Conservation (phyloP, 345 rosid genomes). For the Geranium rotundifolium region DNA sequence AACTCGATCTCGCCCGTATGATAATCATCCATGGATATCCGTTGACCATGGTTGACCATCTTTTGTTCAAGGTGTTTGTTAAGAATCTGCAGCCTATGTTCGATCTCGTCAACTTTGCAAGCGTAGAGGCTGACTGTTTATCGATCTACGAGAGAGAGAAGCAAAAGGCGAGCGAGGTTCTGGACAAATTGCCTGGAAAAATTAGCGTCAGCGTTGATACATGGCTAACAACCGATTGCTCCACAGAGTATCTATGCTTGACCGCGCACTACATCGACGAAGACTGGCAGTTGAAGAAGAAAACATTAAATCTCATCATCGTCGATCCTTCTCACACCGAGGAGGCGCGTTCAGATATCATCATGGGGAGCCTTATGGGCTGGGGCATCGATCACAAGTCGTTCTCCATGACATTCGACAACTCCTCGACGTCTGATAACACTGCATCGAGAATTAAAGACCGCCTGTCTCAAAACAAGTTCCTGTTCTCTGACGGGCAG, state of each 20-base stretch:
- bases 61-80: conserved; percentile 55
- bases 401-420: conserved; percentile 52
- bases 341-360: conserved; percentile 50
- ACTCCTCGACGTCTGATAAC: conserved; percentile 23
- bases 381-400: conserved; percentile 76
- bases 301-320: conserved; percentile 35
- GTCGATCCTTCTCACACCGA: conserved; percentile 47
- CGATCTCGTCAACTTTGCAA: conserved; percentile 39
- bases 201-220: conserved; percentile 45
- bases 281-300: conserved; percentile 53
- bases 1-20: conserved; percentile 71
- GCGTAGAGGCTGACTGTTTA: conserved; percentile 63
- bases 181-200: conserved; percentile 74
- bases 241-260: conserved; percentile 39
- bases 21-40: conserved; percentile 71
- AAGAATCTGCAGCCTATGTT: conserved; percentile 63
- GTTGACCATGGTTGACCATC: conserved; percentile 59
- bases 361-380: conserved; percentile 60
- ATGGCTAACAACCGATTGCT: conserved; percentile 42
- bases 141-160: conserved; percentile 62
- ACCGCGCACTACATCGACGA: conserved; percentile 57
- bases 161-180: conserved; percentile 43
- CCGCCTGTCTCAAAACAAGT: conserved; percentile 54
- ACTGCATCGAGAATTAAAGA: conserved; percentile 48
- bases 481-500: conserved; percentile 55